Evolutionary conservation across 2,329 filamentous ascomycete genomes (phyloP), one percentile per base, ranked within the genome.

Genomic region (Fusarium tanahbumbuense): DNA sequence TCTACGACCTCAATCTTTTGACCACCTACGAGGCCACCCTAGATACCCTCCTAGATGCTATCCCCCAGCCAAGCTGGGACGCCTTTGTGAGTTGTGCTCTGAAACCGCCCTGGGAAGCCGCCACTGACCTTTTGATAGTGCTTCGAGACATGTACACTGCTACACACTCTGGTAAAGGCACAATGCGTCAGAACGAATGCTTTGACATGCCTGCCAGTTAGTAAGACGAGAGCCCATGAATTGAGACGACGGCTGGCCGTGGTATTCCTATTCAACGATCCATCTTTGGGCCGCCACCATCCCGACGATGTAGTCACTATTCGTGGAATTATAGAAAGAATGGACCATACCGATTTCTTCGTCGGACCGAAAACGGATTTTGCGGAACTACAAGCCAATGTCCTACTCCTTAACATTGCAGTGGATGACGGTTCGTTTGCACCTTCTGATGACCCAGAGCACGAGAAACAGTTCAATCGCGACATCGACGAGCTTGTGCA

Each of bases 321-420:
- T 20, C 75, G 77, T n/a, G 75, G 77, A 37, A 75, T 88, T 32
- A 82, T 83, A 56, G 68, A 81, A n/a, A 82, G 83, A 15, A 81
- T 91, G 12, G 74, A 79, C 15, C 74, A 78, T 8, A 78, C 83
- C 2, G 81, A 85, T 25, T 91, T 91, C 73, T 76, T 78, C 23
- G 81, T 91, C 69, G 83, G 78, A 6, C 81, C 82, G 18, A 73
- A 83, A 30, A 92, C 90, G 0, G 83, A 97, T 78, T 97, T 92
- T 78, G 82, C 84, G 18, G 84, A 90, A 57, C 85, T 98, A 3
- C 83, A 85, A 34, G 89, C 92, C 4, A 84, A 89, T 18, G 83
- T 92, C 6, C 81, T 85, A 5, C 86, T 97, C 22, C 86, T 98
- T 8, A 91, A 96, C 75, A 87, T 93, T 41, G 91, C 89, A 18